phyloP scores from a whole-genome alignment of 805 yeast genomes.

The Candida gorgasii region DNA sequence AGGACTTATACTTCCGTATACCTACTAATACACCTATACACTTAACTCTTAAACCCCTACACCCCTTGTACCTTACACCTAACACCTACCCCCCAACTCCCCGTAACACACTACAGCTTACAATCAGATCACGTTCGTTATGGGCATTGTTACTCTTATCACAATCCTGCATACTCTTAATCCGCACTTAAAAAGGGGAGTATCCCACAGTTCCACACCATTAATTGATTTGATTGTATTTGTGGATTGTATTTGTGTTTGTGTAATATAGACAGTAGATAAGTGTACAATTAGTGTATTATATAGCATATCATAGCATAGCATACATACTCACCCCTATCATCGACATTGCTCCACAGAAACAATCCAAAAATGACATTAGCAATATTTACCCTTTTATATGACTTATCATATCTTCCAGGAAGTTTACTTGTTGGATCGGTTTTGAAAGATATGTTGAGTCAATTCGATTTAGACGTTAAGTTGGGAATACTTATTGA shows the following conservation, averaged over 20 bases:
- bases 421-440: constrained; percentile 58
- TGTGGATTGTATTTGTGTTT: not conserved
- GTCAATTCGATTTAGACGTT: constrained; percentile 10
- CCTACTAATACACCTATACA: too few species aligned
- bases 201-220: not conserved
- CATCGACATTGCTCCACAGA: not conserved
- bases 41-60: too few species aligned
- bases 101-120: too few species aligned
- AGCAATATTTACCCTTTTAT: constrained; percentile 52
- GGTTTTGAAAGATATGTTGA: constrained; percentile 21
- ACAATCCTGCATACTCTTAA: not conserved
- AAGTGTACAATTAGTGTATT: too few species aligned
- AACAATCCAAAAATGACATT: constrained; percentile 20
- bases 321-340: not conserved
- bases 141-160: constrained; percentile 1
- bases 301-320: not conserved
- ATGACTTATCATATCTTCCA: constrained; percentile 52
- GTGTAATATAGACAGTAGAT: not conserved
- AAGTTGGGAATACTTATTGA: constrained; percentile 37
- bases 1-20: too few species aligned
- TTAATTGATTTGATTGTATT: not conserved
- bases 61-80: too few species aligned
- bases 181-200: constrained; percentile 1
- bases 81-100: too few species aligned
- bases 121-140: too few species aligned